These are phyloP conservation scores for Amanita pseudoporphyria DNA, from an alignment of 768 basidiomycete genomes.

Conservation along the genomic window DNA sequence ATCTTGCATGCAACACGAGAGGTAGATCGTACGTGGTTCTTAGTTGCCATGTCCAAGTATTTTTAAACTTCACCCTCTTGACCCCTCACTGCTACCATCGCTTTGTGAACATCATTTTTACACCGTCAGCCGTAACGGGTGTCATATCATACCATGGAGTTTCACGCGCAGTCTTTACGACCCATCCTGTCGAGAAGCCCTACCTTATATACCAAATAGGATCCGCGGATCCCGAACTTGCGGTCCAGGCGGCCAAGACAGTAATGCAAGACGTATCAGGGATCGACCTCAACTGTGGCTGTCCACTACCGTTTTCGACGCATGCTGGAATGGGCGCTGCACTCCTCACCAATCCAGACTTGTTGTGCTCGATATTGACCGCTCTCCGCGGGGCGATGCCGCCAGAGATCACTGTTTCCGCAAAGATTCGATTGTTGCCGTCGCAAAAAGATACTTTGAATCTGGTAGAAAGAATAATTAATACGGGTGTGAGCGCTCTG, in stretches of 20 bases:
- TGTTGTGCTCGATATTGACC: constrained; percentile 80
- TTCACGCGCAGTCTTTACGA: constrained; percentile 80
- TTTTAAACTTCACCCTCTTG: background rate
- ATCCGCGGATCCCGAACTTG: constrained; percentile 79
- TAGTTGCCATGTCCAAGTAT: background rate
- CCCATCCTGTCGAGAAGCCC: constrained; percentile 90
- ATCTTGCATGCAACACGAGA: constrained; percentile 76
- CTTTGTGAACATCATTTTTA: background rate
- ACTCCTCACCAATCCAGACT: constrained; percentile 82
- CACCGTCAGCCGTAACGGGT: constrained; percentile 63
- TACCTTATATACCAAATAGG: constrained; percentile 96
- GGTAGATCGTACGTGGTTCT: constrained; percentile 72
- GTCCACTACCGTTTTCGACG: constrained; percentile 93
- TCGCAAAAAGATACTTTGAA: constrained; percentile 81
- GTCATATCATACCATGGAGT: constrained; percentile 82
- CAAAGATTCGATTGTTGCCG: constrained; percentile 86
- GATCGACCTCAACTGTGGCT: constrained; percentile 96
- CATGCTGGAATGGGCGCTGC: constrained; percentile 96
- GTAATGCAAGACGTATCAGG: constrained; percentile 88
- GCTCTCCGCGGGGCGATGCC: constrained; percentile 68
- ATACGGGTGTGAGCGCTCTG: constrained; percentile 80
- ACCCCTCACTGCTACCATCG: background rate
- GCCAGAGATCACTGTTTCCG: constrained; percentile 77
- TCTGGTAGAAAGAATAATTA: constrained; percentile 81
- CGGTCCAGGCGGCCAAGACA: constrained; percentile 82